Evolutionary conservation across 805 yeast species (phyloP), one percentile per base, ranked within the genome.

Genomic region (Maudiozyma barnettii): DNA sequence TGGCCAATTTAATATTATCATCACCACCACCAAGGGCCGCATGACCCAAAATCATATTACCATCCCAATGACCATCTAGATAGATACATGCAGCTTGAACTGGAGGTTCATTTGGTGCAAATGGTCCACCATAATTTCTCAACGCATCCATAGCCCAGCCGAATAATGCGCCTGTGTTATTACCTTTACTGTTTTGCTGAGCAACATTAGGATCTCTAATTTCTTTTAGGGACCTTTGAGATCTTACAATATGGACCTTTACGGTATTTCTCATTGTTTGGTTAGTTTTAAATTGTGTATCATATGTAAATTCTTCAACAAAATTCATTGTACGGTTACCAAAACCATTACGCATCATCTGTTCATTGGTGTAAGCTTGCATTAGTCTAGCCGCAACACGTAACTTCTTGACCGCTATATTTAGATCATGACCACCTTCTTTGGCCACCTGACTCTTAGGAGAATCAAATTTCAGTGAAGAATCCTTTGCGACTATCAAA

Each of bases 21-120:
- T 75, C 74, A 12, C 93, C 93, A 26, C 98, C 98, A 41, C 98
- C 98, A 16, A 91, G 68, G 0, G 98, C 98, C 2, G 97, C 97
- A 67, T 93, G 98, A 2, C 88, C 87, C 35, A 79, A 63, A 43
- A 93, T 80, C 30, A 67, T 65, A 39, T 66, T 57, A 2, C 69
- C 64, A 62, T 90, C 95, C 84, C 88, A 93, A 59, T 83, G 89
- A 1, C 95, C 74, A 66, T 93, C 99, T 54, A 89, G 63, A 54
- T 80, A 82, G 62, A 91, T 72, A 20, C 85, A 91, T 0, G 98
- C 96, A 20, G 93, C 95, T 56, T 85, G 86, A 2, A 75, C 75
- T 1, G 82, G 82, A 8, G 75, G 71, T 7, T 67, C 65, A 10
- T 55, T 55, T 14, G 65, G 66, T 4, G 65, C 59, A 48, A 80